Evolutionary conservation across 768 basidiomycete genomes (phyloP).

Genomic region (Gymnopilus junonius): DNA sequence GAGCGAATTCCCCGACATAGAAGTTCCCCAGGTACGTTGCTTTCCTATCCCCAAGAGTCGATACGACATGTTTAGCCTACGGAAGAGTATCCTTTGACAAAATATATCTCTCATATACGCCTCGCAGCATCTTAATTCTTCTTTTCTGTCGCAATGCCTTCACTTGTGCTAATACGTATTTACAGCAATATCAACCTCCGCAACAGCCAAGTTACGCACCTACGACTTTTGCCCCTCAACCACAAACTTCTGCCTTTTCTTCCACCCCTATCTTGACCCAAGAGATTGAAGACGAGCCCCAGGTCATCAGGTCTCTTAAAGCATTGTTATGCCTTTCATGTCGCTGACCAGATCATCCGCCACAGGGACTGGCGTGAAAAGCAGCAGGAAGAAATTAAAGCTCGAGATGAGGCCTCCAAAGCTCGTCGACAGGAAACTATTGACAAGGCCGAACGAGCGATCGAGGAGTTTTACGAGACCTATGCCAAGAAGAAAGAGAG

Average conservation of each 20-base stretch:
- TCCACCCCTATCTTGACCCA: conserved; percentile 78
- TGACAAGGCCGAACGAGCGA: conserved; percentile 80
- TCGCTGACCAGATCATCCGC: conserved; percentile 1
- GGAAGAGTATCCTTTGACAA: neutral
- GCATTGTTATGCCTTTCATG: neutral
- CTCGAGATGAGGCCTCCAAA: conserved; percentile 82
- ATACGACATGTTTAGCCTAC: neutral
- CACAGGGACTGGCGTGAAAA: conserved; percentile 85
- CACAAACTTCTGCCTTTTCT: conserved; percentile 71
- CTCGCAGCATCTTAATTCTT: neutral
- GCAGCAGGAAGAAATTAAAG: conserved; percentile 82
- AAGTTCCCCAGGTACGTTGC: conserved; percentile 44
- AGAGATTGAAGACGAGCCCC: conserved; percentile 78
- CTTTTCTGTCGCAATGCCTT: neutral
- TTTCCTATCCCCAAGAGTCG: neutral
- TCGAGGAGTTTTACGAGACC: conserved; percentile 90
- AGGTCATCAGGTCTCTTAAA: conserved; percentile 79
- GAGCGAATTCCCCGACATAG: conserved; percentile 83
- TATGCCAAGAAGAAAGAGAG: conserved; percentile 89
- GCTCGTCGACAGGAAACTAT: conserved; percentile 82
- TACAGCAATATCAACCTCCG: conserved; percentile 37
- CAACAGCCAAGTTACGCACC: conserved; percentile 42
- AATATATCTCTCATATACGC: neutral
- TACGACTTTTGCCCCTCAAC: conserved; percentile 75
- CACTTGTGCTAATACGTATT: conserved; percentile 15